Conservation (phyloP, 2,329 filamentous ascomycete genomes). For the Achaetomium macrosporum region DNA sequence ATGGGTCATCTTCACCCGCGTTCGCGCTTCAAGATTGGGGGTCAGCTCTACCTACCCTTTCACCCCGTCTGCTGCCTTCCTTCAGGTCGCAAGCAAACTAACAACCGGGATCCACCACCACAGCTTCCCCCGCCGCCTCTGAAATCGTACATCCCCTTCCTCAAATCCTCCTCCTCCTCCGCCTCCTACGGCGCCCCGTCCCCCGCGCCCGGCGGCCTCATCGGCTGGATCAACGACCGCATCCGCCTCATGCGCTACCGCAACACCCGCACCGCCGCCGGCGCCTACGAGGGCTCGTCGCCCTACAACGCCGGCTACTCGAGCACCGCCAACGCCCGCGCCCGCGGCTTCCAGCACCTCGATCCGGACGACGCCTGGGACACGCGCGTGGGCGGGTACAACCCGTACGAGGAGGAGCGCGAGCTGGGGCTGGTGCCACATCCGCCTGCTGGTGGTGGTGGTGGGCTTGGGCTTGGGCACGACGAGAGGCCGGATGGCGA, state of each 20-base stretch:
- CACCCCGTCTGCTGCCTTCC: not conserved
- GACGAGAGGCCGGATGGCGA: slow-evolving; percentile 31
- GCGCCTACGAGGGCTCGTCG: slow-evolving; percentile 61
- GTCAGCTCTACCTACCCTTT: slow-evolving; percentile 37
- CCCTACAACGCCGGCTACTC: slow-evolving; percentile 24
- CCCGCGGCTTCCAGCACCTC: slow-evolving; percentile 59
- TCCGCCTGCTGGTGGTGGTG: slow-evolving; percentile 3
- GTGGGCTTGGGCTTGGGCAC: slow-evolving; percentile 18
- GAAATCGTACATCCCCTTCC: slow-evolving; percentile 67
- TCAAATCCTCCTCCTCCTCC: slow-evolving; percentile 40
- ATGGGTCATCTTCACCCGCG: slow-evolving; percentile 67
- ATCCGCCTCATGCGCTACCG: slow-evolving; percentile 53
- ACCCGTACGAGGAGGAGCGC: slow-evolving; percentile 68
- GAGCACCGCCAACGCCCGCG: slow-evolving; percentile 29
- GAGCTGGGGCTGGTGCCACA: slow-evolving; percentile 54
- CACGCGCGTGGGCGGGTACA: slow-evolving; percentile 60
- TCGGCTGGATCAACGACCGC: slow-evolving; percentile 68
- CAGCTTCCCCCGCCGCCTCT: slow-evolving; percentile 65
- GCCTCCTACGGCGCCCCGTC: slow-evolving; percentile 45
- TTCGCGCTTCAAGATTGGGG: slow-evolving; percentile 67
- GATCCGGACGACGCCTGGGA: slow-evolving; percentile 88
- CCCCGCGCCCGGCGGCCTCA: slow-evolving; percentile 55
- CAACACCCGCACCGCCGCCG: slow-evolving; percentile 59
- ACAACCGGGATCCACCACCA: slow-evolving; percentile 14
- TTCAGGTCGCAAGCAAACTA: slow-evolving; percentile 2